phyloP scores from a whole-genome alignment of 495 filamentous ascomycete genomes.

The Tuber microsphaerosporum region DNA sequence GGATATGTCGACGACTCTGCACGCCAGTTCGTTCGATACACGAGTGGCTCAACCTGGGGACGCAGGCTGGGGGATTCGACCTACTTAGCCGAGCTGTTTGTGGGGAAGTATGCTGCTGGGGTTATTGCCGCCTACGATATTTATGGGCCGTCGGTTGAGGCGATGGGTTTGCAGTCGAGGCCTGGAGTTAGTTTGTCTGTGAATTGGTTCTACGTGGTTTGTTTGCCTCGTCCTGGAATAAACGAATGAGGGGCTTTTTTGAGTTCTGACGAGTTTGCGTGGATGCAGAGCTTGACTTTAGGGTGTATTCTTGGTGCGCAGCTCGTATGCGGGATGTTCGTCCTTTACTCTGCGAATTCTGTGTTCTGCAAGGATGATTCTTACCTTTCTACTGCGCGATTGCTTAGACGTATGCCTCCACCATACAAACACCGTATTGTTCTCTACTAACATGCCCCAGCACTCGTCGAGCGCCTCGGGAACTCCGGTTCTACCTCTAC shows the following conservation, averaged over 20 bases:
- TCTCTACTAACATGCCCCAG: conserved; percentile 10
- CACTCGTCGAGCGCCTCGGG: conserved; percentile 38
- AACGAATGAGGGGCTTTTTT: background rate
- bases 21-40: conserved; percentile 22
- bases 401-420: conserved; percentile 32
- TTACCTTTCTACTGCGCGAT: conserved; percentile 34
- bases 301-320: conserved; percentile 32
- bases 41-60: background rate
- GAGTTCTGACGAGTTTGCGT: background rate
- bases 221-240: background rate
- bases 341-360: conserved; percentile 29
- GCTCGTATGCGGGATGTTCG: conserved; percentile 27
- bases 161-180: conserved; percentile 28
- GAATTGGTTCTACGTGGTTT: conserved; percentile 33
- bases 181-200: conserved; percentile 34
- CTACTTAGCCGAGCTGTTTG: background rate
- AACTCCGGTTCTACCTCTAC: conserved; percentile 31
- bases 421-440: too few species aligned
- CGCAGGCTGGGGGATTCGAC: background rate
- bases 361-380: conserved; percentile 41
- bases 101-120: conserved; percentile 29
- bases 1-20: conserved; percentile 22
- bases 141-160: conserved; percentile 7
- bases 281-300: conserved; percentile 19
- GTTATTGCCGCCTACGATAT: conserved; percentile 29